Evolutionary conservation across 2,329 filamentous ascomycete species (phyloP).

Genomic region (Phaeosphaeria sp.): DNA sequence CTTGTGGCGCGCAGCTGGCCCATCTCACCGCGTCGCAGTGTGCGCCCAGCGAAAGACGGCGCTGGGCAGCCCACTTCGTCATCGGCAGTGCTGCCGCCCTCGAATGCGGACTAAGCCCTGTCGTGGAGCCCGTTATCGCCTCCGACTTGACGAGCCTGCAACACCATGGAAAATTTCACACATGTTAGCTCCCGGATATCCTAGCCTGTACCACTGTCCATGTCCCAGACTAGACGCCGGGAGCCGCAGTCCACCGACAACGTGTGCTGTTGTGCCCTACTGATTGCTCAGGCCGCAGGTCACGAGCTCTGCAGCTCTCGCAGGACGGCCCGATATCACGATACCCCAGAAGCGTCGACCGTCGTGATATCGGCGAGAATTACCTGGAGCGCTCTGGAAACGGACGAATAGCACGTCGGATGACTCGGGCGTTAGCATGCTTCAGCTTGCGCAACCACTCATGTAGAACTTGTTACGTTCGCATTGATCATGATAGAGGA

Average conservation of each 20-base stretch:
- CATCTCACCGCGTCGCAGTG: conserved; percentile 4
- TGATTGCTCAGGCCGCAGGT: background rate
- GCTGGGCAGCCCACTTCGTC: conserved; percentile 1
- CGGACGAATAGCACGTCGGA: background rate
- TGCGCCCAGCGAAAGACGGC: background rate
- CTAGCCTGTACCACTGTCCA: background rate
- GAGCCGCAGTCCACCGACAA: conserved; percentile 1
- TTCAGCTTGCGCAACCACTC: no score
- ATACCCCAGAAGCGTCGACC: background rate
- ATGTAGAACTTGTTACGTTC: background rate
- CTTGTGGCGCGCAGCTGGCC: background rate
- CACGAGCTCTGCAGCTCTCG: background rate
- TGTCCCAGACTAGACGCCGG: background rate
- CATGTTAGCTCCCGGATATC: conserved; percentile 2
- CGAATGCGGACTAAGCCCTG: conserved; percentile 4
- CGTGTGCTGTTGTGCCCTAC: conserved; percentile 1
- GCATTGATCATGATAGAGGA: background rate
- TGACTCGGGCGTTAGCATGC: background rate
- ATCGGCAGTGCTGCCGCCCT: background rate
- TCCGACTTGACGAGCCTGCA: conserved; percentile 1
- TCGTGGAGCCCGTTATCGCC: background rate
- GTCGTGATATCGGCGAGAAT: background rate
- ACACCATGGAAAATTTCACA: conserved; percentile 5
- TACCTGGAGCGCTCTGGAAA: background rate
- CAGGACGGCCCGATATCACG: background rate